phyloP scores from a whole-genome alignment of 768 basidiomycete genomes.

The Pholiota molesta region DNA sequence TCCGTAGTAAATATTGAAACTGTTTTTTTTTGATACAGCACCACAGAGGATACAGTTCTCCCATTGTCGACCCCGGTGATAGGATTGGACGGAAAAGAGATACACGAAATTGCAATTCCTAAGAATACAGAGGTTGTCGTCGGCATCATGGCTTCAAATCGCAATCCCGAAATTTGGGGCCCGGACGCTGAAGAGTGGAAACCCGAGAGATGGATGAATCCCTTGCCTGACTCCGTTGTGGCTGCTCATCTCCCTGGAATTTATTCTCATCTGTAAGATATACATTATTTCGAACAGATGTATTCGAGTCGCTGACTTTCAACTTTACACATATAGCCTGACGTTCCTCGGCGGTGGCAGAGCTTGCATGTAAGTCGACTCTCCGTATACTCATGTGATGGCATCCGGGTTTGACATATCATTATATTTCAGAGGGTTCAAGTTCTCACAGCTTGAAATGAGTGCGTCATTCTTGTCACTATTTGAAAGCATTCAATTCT shows the following conservation, averaged over 20 bases:
- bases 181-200: slow-evolving; percentile 50
- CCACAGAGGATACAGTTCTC: slow-evolving; percentile 25
- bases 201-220: slow-evolving; percentile 50
- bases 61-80: slow-evolving; percentile 26
- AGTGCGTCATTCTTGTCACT: slow-evolving; percentile 18
- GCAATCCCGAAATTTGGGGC: slow-evolving; percentile 48
- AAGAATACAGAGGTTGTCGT: slow-evolving; percentile 34
- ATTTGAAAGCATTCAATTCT: background rate
- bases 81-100: slow-evolving; percentile 25
- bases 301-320: background rate
- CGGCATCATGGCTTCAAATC: slow-evolving; percentile 40
- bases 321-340: slow-evolving; percentile 31
- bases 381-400: background rate
- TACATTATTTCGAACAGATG: background rate
- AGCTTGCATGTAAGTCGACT: slow-evolving; percentile 43
- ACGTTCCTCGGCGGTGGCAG: slow-evolving; percentile 48
- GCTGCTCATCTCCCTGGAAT: slow-evolving; percentile 44
- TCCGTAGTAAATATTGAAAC: background rate
- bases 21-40: slow-evolving; percentile 14
- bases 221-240: slow-evolving; percentile 26
- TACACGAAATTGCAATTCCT: slow-evolving; percentile 35
- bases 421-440: slow-evolving; percentile 19
- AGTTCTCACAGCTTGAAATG: slow-evolving; percentile 32
- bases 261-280: slow-evolving; percentile 41
- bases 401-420: background rate